phyloP scores from a whole-genome alignment of 495 filamentous ascomycete genomes.

The Sordaria brevicollis region DNA sequence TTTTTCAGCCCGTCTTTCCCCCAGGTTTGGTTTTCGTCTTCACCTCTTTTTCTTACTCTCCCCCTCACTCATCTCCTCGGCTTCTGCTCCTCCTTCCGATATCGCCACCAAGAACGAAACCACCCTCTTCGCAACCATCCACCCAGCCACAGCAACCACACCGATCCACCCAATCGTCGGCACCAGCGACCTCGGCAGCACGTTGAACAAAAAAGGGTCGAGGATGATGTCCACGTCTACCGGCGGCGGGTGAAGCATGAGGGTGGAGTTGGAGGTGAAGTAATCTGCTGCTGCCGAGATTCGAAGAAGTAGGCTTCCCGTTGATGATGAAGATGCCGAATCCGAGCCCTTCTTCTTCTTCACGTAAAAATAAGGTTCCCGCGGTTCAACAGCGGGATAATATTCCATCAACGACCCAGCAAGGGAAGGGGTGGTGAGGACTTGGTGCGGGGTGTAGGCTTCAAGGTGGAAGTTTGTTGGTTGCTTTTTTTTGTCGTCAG shows the following conservation, averaged over 20 bases:
- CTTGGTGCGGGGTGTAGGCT: slow-evolving; percentile 46
- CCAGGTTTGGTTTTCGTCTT: background rate
- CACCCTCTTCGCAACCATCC: slow-evolving; percentile 18
- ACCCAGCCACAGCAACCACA: slow-evolving; percentile 37
- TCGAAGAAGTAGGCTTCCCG: slow-evolving; percentile 54
- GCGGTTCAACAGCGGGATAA: slow-evolving; percentile 22
- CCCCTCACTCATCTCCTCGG: background rate
- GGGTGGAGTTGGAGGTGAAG: slow-evolving; percentile 56
- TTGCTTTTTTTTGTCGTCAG: slow-evolving; percentile 47
- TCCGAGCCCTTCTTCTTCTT: slow-evolving; percentile 1
- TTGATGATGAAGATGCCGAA: background rate
- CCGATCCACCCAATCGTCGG: slow-evolving; percentile 53
- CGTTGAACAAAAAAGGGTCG: slow-evolving; percentile 69
- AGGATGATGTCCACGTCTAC: slow-evolving; percentile 82
- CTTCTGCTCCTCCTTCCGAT: slow-evolving; percentile 3
- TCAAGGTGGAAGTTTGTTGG: slow-evolving; percentile 70
- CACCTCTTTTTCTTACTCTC: slow-evolving; percentile 24
- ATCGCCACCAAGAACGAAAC: slow-evolving; percentile 10
- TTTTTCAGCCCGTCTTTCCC: background rate
- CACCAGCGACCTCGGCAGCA: slow-evolving; percentile 59
- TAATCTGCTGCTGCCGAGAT: slow-evolving; percentile 74
- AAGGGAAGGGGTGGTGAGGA: slow-evolving; percentile 50
- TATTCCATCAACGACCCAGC: slow-evolving; percentile 54
- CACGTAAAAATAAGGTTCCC: background rate
- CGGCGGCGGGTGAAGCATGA: slow-evolving; percentile 68